Base-by-base conservation (phyloP, 257 asterid species). In the Solanum pinnatisectum region DNA sequence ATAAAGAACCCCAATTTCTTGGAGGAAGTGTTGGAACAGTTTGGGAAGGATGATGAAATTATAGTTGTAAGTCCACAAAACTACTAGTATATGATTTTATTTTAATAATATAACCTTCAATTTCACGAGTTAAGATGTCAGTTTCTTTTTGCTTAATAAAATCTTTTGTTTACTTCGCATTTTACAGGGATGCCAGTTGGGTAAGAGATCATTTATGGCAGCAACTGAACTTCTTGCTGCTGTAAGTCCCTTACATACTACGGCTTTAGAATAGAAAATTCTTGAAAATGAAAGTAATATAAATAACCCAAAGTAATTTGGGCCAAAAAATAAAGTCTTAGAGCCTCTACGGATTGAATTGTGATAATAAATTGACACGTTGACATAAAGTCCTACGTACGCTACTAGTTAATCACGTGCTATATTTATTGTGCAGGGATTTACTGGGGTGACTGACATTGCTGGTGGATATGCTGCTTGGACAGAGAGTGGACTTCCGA, bases 391-490 rank as follows among this genome's bases (percentile, higher is more conserved):
- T 77, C 5, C 20, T 23, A 1, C 10, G 13, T 78, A 12, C n/a
- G 2, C 84, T 10, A 40, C 81, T 73, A 1, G 3, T 5, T 74
- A 20, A 30, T 10, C 46, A 2, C 23, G 0, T 46, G 40, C 27
- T 0, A 30, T 18, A 15, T n/a, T n/a, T 74, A 8, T 30, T 56
- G 71, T 89, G 59, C 90, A 95, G 98, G 98, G 98, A 30, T 95
- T 93, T 88, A 92, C 92, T 49, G 96, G 96, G 20, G 87, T 95
- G 49, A 94, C 96, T 6, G 98, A 95, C 89, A 94, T 94, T 86
- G 96, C 98, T 11, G 98, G 98, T 32, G 98, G 98, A 81, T 95
- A 94, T 84, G 95, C 93, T 49, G 95, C 96, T 83, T 95, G 98
- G 98, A 83, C 89, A 18, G 88, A 91, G 88, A 93, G 85, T 89